Evolutionary conservation across 192 early-diverging fungal genomes (phyloP).

Genomic region (Entomortierella parvispora): DNA sequence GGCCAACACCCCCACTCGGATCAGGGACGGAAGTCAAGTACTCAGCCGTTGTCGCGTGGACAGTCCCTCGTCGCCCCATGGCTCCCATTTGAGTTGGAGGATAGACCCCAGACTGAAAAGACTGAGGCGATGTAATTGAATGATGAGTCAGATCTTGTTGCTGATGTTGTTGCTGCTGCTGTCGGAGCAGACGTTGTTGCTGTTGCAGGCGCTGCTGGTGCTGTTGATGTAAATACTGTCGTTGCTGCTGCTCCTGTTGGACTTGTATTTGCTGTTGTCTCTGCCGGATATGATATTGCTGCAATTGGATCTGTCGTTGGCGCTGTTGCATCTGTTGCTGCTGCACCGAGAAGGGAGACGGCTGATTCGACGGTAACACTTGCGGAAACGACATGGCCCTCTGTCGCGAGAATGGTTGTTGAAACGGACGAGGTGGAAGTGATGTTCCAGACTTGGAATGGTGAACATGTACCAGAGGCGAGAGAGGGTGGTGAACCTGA

Average conservation of each 20-base stretch:
- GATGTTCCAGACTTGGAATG: background rate
- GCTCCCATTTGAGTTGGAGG: no score
- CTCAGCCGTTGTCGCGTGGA: no score
- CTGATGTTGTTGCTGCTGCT: background rate
- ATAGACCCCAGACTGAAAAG: background rate
- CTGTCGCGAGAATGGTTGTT: background rate
- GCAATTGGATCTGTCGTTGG: background rate
- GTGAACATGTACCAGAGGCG: no score
- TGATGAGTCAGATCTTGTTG: constrained; percentile 10
- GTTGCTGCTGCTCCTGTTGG: constrained; percentile 1
- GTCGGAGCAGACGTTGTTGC: background rate
- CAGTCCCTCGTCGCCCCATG: background rate
- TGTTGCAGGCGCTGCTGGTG: background rate
- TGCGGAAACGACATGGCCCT: constrained; percentile 14
- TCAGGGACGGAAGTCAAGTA: no score
- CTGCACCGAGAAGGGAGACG: background rate
- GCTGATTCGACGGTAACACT: background rate
- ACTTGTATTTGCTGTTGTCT: constrained; percentile 1
- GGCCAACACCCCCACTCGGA: no score
- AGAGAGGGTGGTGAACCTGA: background rate
- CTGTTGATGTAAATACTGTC: constrained; percentile 16
- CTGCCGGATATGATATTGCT: constrained; percentile 13
- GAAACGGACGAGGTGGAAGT: background rate
- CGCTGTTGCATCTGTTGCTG: constrained; percentile 3
- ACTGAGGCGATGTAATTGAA: no score